These are phyloP conservation scores for Dalbergia cochinchinensis DNA, from an alignment of 306 rosid species.

Conservation along the genomic window DNA sequence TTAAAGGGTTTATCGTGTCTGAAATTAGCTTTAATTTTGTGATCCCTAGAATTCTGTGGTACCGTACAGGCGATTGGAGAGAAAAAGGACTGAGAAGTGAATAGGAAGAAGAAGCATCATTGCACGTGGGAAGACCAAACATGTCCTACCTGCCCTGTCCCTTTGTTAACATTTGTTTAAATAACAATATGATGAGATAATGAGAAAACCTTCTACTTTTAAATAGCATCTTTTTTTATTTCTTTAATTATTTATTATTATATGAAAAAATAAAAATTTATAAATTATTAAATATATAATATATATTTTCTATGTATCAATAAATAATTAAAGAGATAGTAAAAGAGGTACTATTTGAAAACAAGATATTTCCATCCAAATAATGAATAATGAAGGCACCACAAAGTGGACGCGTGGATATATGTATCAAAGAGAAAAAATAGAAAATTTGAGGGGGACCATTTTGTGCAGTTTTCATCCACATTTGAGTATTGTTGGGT, in stretches of 20 bases:
- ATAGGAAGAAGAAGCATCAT: conserved; percentile 58
- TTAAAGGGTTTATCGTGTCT: background rate
- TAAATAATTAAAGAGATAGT: no score
- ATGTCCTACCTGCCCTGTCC: conserved; percentile 40
- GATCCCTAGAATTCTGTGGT: conserved; percentile 57
- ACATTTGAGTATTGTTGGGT: background rate
- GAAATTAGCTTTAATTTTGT: conserved; percentile 37
- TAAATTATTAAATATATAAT: no score
- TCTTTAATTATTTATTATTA: no score
- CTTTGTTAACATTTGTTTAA: background rate
- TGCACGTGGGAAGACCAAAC: conserved; percentile 71
- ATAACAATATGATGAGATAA: background rate
- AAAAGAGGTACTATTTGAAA: no score
- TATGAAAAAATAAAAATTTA: no score
- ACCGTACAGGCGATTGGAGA: conserved; percentile 57
- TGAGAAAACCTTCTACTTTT: background rate
- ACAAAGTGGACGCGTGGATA: no score
- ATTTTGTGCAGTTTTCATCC: conserved; percentile 36
- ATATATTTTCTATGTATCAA: no score
- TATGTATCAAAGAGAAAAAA: no score
- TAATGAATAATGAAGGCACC: conserved; percentile 14
- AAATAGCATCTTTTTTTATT: no score
- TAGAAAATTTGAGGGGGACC: background rate
- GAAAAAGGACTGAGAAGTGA: conserved; percentile 30
- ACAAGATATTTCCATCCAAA: no score